phyloP scores from a whole-genome alignment of 2,329 filamentous ascomycete genomes.

The Aspergillus caelatus region DNA sequence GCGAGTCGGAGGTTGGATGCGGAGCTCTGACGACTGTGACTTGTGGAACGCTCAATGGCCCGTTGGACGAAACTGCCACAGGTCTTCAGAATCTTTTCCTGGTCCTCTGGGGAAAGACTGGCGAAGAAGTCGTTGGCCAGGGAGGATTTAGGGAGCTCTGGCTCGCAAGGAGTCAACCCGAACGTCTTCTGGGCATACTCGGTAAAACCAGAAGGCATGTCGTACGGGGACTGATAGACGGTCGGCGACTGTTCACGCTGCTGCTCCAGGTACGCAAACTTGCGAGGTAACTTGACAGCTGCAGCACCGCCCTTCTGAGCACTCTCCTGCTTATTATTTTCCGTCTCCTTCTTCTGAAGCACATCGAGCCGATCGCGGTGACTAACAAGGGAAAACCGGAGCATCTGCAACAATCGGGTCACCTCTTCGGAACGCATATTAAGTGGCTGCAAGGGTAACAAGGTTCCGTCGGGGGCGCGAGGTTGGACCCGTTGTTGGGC shows the following conservation, averaged over 20 bases:
- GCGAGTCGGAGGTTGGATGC: slow-evolving; percentile 42
- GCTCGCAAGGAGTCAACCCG: slow-evolving; percentile 36
- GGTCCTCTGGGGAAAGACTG: slow-evolving; percentile 41
- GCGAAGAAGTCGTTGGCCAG: slow-evolving; percentile 47
- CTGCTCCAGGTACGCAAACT: slow-evolving; percentile 44
- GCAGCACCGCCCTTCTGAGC: slow-evolving; percentile 34
- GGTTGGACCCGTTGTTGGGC: slow-evolving; percentile 47
- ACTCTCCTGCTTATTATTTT: slow-evolving; percentile 35
- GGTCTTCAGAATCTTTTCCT: slow-evolving; percentile 47
- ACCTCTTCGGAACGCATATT: slow-evolving; percentile 50
- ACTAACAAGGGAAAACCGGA: slow-evolving; percentile 46
- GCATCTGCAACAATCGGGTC: slow-evolving; percentile 45
- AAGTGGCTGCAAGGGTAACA: slow-evolving; percentile 42
- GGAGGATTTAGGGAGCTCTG: slow-evolving; percentile 41
- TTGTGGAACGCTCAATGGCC: slow-evolving; percentile 39
- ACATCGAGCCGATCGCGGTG: slow-evolving; percentile 43
- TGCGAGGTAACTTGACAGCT: slow-evolving; percentile 37
- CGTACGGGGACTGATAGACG: slow-evolving; percentile 48
- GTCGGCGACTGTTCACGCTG: slow-evolving; percentile 40
- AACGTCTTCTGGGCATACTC: slow-evolving; percentile 45
- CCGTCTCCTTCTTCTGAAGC: slow-evolving; percentile 42
- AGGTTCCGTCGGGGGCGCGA: slow-evolving; percentile 40
- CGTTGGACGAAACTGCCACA: slow-evolving; percentile 46
- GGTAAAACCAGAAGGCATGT: slow-evolving; percentile 46
- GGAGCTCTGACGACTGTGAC: slow-evolving; percentile 41